Evolutionary conservation across 1,284 basidiomycete genomes (phyloP).

Genomic region (Agroathelia rolfsii): DNA sequence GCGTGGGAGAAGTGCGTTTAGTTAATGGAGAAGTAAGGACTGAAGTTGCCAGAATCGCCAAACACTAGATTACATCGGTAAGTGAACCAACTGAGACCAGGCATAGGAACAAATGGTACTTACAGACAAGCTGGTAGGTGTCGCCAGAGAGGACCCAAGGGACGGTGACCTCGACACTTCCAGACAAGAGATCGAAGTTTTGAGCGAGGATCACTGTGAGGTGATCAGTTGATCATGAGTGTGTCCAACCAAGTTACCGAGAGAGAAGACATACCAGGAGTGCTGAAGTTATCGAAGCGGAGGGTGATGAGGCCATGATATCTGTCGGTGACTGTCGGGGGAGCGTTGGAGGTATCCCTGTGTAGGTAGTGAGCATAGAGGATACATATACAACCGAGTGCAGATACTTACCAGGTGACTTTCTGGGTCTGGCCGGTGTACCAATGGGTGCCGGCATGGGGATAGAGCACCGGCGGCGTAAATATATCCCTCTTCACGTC

Average conservation of each 20-base stretch:
- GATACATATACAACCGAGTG: too few species aligned
- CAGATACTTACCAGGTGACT: slow-evolving; percentile 27
- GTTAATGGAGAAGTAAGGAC: slow-evolving; percentile 30
- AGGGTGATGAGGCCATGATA: slow-evolving; percentile 24
- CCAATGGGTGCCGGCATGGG: slow-evolving; percentile 31
- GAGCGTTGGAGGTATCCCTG: slow-evolving; percentile 25
- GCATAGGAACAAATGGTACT: slow-evolving; percentile 16
- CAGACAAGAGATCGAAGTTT: slow-evolving; percentile 24
- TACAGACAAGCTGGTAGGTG: slow-evolving; percentile 27
- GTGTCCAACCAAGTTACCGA: too few species aligned
- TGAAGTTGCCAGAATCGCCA: slow-evolving; percentile 25
- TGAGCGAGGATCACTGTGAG: slow-evolving; percentile 19
- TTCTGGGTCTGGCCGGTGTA: slow-evolving; percentile 21
- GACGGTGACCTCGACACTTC: slow-evolving; percentile 21
- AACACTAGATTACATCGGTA: slow-evolving; percentile 20
- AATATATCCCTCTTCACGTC: too few species aligned
- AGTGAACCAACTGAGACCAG: slow-evolving; percentile 3
- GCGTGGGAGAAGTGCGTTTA: too few species aligned
- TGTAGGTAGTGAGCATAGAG: slow-evolving; percentile 1
- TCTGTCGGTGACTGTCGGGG: slow-evolving; percentile 26
- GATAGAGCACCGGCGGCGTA: slow-evolving; percentile 32
- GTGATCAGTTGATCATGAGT: slow-evolving; percentile 7
- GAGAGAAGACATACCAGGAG: slow-evolving; percentile 18
- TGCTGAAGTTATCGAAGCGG: slow-evolving; percentile 16
- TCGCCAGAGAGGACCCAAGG: slow-evolving; percentile 21